phyloP scores from a whole-genome alignment of 371 early-diverging fungal genomes.

The Batrachochytrium dendrobatidis region DNA sequence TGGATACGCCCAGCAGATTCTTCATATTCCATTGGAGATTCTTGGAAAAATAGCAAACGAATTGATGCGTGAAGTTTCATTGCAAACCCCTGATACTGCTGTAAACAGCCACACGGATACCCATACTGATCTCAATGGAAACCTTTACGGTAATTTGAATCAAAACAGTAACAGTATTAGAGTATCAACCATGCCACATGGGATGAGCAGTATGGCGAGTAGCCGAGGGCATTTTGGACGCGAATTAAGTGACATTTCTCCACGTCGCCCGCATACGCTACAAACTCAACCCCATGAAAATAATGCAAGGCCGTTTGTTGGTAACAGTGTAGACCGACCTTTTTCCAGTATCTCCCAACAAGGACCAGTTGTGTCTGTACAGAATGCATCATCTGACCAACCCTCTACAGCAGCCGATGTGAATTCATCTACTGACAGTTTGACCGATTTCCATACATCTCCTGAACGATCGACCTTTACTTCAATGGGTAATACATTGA shows the following conservation, averaged over 20 bases:
- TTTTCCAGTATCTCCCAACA: neutral
- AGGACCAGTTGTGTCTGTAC: neutral
- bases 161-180: too few relatives aligned
- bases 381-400: neutral
- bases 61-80: too few relatives aligned
- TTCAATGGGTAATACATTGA: neutral
- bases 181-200: too few relatives aligned
- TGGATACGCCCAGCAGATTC: slow-evolving; percentile 38
- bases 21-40: slow-evolving; percentile 32
- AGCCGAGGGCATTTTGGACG: neutral
- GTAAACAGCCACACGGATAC: too few relatives aligned
- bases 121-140: too few relatives aligned
- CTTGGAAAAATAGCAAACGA: slow-evolving; percentile 25
- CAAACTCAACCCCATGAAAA: too few relatives aligned
- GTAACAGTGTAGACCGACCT: neutral
- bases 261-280: neutral
- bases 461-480: neutral
- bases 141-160: too few relatives aligned
- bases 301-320: too few relatives aligned
- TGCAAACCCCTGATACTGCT: too few relatives aligned
- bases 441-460: too few relatives aligned
- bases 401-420: neutral
- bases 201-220: too few relatives aligned
- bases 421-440: too few relatives aligned
- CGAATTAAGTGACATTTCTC: neutral